Evolutionary conservation across 495 filamentous ascomycete genomes (phyloP).

Genomic region (Filosporella fistucella): DNA sequence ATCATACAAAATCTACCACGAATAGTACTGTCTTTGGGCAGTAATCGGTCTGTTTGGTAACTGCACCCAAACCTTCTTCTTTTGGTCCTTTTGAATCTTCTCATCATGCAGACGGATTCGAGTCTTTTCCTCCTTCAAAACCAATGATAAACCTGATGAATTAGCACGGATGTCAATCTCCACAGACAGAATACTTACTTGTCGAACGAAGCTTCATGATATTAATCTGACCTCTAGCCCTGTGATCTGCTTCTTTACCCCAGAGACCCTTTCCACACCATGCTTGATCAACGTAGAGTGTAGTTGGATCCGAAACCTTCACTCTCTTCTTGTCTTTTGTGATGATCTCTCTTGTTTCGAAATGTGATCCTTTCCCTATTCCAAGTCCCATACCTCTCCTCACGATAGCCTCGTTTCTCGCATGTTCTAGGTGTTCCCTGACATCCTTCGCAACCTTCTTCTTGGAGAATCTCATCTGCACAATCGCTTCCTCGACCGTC

Average conservation of each 20-base stretch:
- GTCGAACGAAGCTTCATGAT: slow-evolving; percentile 62
- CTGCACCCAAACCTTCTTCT: slow-evolving; percentile 75
- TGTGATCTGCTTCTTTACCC: slow-evolving; percentile 48
- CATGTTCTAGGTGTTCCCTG: slow-evolving; percentile 66
- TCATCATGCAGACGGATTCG: slow-evolving; percentile 74
- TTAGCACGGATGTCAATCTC: not conserved
- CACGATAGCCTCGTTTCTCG: slow-evolving; percentile 72
- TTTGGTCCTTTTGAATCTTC: slow-evolving; percentile 62
- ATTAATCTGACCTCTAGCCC: slow-evolving; percentile 64
- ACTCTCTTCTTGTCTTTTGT: slow-evolving; percentile 57
- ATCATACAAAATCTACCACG: slow-evolving; percentile 56
- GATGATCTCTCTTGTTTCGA: slow-evolving; percentile 35
- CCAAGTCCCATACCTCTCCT: slow-evolving; percentile 83
- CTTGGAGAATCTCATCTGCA: slow-evolving; percentile 92
- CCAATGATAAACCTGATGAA: slow-evolving; percentile 61
- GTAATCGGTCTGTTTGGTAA: slow-evolving; percentile 74
- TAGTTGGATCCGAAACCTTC: slow-evolving; percentile 60
- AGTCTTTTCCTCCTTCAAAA: slow-evolving; percentile 92
- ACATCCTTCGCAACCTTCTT: slow-evolving; percentile 90
- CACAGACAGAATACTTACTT: slow-evolving; percentile 46
- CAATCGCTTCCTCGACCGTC: slow-evolving; percentile 83
- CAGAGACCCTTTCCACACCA: slow-evolving; percentile 81
- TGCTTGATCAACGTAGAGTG: slow-evolving; percentile 82
- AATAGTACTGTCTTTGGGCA: slow-evolving; percentile 81
- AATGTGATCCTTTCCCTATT: slow-evolving; percentile 22